phyloP scores from a whole-genome alignment of 2,329 filamentous ascomycete genomes.

The Neurospora sp. region DNA sequence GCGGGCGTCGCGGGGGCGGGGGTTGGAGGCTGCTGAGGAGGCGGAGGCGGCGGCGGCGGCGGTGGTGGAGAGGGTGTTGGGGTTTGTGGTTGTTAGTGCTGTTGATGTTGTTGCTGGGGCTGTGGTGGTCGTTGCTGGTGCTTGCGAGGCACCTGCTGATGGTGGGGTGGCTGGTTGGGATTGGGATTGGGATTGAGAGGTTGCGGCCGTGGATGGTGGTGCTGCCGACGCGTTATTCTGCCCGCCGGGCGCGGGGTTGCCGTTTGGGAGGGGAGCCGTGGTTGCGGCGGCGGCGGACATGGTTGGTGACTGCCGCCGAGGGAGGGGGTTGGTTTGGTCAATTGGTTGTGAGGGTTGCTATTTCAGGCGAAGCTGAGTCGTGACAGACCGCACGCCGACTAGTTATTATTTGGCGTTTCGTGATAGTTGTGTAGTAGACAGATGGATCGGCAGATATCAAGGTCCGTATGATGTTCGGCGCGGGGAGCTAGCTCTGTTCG shows the following conservation, averaged over 20 bases:
- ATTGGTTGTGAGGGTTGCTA: not conserved
- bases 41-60: constrained; percentile 15
- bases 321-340: not conserved
- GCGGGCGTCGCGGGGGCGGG: constrained; percentile 66
- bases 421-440: not conserved
- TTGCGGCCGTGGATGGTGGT: not conserved
- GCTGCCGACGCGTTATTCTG: not conserved
- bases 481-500: not conserved
- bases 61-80: constrained; percentile 18
- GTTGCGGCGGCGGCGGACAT: constrained; percentile 21
- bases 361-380: not conserved
- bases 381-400: not conserved
- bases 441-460: not conserved
- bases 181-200: constrained; percentile 21
- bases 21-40: constrained; percentile 29
- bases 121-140: not conserved
- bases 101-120: constrained; percentile 4
- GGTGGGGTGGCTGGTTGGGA: constrained; percentile 11
- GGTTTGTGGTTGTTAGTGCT: constrained; percentile 7
- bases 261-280: constrained; percentile 41
- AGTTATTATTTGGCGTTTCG: not conserved
- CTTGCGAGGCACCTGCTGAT: not conserved
- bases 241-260: constrained; percentile 30
- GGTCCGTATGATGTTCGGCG: not conserved
- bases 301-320: constrained; percentile 4